Evolutionary conservation across 306 rosid genomes (phyloP), one percentile per base, ranked within the genome.

Genomic region (Castanea sativa): DNA sequence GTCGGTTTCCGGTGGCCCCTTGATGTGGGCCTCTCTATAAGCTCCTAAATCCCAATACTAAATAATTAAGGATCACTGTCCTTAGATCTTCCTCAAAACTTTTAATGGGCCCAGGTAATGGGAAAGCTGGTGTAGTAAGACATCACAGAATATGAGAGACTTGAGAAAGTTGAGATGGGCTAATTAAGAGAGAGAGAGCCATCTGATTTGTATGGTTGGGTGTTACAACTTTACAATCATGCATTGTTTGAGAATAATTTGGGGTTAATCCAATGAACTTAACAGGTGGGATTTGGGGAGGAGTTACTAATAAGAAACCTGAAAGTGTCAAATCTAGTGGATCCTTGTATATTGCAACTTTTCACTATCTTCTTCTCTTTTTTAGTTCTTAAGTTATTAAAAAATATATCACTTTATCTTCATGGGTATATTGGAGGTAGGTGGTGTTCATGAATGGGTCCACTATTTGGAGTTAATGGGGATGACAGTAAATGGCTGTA

Each of bases 401-500:
- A 55, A 38, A 57, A 30, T 68, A 15, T 30, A 69, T 73, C 70
- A 16, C 80, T 75, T 80, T 68, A 76, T 56, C 67, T 71, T 85
- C 57, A 57, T 83, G 80, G 79, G 18, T 55, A 10, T 75, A 73
- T 49, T 79, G 84, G 81, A 79, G 88, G 81, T 61, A 55, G 82
- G 88, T 81, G 74, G 57, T 81, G 83, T 76, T 21, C 43, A 76
- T 58, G 84, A 85, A 92, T 21, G 96, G 98, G 98, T 87, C 98
- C 98, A 91, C 94, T 6, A 73, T 74, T 21, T 81, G 80, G 89
- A 18, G 81, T 82, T 76, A 88, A 88, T 88, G 93, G 89, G 79
- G 88, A 83, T 79, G 90, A 83, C 84, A 88, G 89, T 43, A 80
- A 82, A 74, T 77, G 88, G 95, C 87, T 92, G 84, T 84, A 80